These are phyloP conservation scores for Aegilops speltoides DNA, from an alignment of 176 grass and related monocot species.

Conservation along the genomic window DNA sequence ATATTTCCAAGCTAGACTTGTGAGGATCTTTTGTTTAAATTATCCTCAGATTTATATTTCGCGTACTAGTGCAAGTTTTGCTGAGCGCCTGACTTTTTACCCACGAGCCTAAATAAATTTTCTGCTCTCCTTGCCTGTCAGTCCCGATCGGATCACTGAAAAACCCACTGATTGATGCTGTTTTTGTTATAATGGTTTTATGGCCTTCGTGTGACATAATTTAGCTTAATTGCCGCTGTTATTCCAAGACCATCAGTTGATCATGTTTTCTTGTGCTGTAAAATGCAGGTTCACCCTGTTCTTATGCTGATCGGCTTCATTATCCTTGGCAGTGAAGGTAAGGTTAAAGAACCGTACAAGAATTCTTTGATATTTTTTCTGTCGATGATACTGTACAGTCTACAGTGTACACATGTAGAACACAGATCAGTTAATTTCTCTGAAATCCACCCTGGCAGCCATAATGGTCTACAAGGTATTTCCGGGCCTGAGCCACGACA, in stretches of 20 bases:
- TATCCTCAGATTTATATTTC: no score
- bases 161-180: not conserved
- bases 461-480: conserved; percentile 79
- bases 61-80: not conserved
- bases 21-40: not conserved
- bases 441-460: conserved; percentile 36
- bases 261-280: not conserved
- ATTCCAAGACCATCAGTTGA: not conserved
- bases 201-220: not conserved
- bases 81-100: not conserved
- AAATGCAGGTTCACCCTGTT: conserved; percentile 79
- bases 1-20: not conserved
- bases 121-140: not conserved
- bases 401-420: not conserved
- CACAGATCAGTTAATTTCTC: not conserved
- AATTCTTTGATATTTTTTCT: not conserved
- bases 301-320: conserved; percentile 96
- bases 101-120: not conserved
- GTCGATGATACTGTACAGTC: not conserved
- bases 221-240: not conserved
- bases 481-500: conserved; percentile 59
- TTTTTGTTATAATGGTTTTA: not conserved
- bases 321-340: conserved; percentile 90
- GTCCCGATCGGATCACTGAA: not conserved
- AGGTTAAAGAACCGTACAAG: not conserved